phyloP scores from a whole-genome alignment of 2,329 filamentous ascomycete species.

The Colletotrichum trifolii region DNA sequence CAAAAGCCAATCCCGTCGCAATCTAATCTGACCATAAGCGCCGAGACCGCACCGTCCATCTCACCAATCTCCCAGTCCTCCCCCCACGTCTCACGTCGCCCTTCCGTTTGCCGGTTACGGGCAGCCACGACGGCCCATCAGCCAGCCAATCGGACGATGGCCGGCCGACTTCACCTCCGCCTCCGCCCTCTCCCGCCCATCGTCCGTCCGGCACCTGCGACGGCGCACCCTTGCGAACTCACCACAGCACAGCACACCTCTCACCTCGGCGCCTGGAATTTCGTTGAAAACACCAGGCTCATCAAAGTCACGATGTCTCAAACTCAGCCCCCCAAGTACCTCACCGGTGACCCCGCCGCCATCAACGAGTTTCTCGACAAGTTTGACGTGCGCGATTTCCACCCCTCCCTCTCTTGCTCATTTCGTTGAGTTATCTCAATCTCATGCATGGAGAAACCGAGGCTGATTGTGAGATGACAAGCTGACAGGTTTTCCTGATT shows the following conservation, averaged over 20 bases:
- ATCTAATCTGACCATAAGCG: slow-evolving; percentile 1
- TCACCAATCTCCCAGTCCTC: background rate
- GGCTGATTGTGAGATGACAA: slow-evolving; percentile 36
- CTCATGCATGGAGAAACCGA: slow-evolving; percentile 6
- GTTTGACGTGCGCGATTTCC: slow-evolving; percentile 81
- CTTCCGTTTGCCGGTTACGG: slow-evolving; percentile 1
- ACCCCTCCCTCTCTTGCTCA: slow-evolving; percentile 5
- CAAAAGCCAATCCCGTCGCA: slow-evolving; percentile 1
- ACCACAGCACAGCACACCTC: slow-evolving; percentile 21
- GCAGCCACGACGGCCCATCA: background rate
- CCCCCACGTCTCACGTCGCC: slow-evolving; percentile 13
- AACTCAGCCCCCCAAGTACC: slow-evolving; percentile 63
- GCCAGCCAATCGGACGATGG: slow-evolving; percentile 34
- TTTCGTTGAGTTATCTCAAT: slow-evolving; percentile 30
- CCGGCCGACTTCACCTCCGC: slow-evolving; percentile 27
- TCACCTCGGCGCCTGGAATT: background rate
- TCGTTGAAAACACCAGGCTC: slow-evolving; percentile 21
- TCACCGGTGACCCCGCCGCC: slow-evolving; percentile 82
- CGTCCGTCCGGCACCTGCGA: slow-evolving; percentile 8
- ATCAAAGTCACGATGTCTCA: slow-evolving; percentile 43
- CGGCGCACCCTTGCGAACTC: slow-evolving; percentile 16
- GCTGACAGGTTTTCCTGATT: slow-evolving; percentile 83
- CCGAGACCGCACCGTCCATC: slow-evolving; percentile 22
- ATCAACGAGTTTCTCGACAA: slow-evolving; percentile 87
- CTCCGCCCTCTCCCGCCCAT: slow-evolving; percentile 12